phyloP scores from a whole-genome alignment of 2,329 filamentous ascomycete genomes.

The Colletotrichum plurivorum region DNA sequence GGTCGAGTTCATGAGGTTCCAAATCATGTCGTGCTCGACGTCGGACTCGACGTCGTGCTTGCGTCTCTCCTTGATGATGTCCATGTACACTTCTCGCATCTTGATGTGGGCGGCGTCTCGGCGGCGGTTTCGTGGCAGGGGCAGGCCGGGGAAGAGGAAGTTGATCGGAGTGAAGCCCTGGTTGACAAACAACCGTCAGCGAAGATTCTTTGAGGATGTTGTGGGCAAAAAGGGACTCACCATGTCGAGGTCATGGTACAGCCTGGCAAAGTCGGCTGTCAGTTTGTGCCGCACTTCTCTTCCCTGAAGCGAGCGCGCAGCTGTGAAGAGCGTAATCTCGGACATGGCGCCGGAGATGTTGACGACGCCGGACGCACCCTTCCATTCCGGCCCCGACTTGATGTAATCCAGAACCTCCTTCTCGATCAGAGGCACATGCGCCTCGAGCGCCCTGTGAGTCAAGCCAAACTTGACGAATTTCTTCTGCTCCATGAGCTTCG shows the following conservation, averaged over 20 bases:
- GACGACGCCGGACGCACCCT: slow-evolving; percentile 76
- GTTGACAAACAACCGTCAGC: too few relatives aligned
- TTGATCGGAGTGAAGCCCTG: slow-evolving; percentile 86
- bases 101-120: slow-evolving; percentile 85
- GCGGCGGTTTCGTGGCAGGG: slow-evolving; percentile 88
- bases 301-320: slow-evolving; percentile 89
- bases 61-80: slow-evolving; percentile 83
- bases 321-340: slow-evolving; percentile 91
- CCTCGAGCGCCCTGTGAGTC: slow-evolving; percentile 79
- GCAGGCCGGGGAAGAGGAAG: slow-evolving; percentile 90
- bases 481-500: slow-evolving; percentile 97
- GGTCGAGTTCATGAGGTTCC: slow-evolving; percentile 86
- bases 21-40: slow-evolving; percentile 82
- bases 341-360: slow-evolving; percentile 84
- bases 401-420: slow-evolving; percentile 82
- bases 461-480: slow-evolving; percentile 91
- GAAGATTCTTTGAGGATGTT: too few relatives aligned
- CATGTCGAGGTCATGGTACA: slow-evolving; percentile 93
- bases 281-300: slow-evolving; percentile 86
- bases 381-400: slow-evolving; percentile 76
- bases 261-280: slow-evolving; percentile 82
- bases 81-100: slow-evolving; percentile 85
- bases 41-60: slow-evolving; percentile 61
- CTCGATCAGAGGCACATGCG: slow-evolving; percentile 84
- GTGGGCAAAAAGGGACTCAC: too few relatives aligned